A percentile compares a stretch with the other conserved stretches of the same genome.
Evolutionary conservation across 345 rosid species (phyloP).

Genomic region (Populus euphratica): DNA sequence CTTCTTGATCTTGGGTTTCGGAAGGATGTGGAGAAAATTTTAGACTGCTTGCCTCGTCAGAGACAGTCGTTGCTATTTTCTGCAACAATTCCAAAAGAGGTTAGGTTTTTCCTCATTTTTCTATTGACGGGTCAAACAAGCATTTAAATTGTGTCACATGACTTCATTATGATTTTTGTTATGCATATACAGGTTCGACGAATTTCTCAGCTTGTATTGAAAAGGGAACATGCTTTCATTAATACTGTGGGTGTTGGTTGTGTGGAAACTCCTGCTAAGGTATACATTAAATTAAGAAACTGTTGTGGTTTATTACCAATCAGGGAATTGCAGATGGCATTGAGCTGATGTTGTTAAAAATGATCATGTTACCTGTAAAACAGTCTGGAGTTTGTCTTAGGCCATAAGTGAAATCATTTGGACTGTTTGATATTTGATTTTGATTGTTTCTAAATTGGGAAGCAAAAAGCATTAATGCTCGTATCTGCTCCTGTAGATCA

Average conservation of each 20-base stretch:
- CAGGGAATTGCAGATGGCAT: neutral
- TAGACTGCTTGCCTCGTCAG: slow-evolving; percentile 78
- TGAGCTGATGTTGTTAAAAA: neutral
- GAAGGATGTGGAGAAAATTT: slow-evolving; percentile 85
- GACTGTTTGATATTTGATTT: neutral
- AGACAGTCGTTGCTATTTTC: slow-evolving; percentile 87
- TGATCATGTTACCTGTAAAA: neutral
- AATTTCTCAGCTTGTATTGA: slow-evolving; percentile 85
- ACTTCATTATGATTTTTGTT: neutral
- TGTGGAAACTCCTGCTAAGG: slow-evolving; percentile 86
- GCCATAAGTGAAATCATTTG: neutral
- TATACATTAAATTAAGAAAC: slow-evolving; percentile 9
- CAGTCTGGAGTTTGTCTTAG: neutral
- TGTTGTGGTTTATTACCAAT: neutral
- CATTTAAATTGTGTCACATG: neutral
- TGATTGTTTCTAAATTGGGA: slow-evolving; percentile 12
- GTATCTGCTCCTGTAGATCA: slow-evolving; percentile 46
- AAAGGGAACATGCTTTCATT: slow-evolving; percentile 69
- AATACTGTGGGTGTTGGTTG: slow-evolving; percentile 71
- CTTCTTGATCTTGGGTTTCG: slow-evolving; percentile 91
- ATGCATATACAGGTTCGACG: slow-evolving; percentile 66
- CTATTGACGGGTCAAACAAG: slow-evolving; percentile 3
- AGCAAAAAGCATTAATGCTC: slow-evolving; percentile 10
- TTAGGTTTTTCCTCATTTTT: slow-evolving; percentile 20
- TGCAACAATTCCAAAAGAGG: slow-evolving; percentile 95